Percentiles rank a stretch among this genome's conserved stretches.
Conservation (phyloP, 208 protist genomes). For the Leishmania tarentolae region DNA sequence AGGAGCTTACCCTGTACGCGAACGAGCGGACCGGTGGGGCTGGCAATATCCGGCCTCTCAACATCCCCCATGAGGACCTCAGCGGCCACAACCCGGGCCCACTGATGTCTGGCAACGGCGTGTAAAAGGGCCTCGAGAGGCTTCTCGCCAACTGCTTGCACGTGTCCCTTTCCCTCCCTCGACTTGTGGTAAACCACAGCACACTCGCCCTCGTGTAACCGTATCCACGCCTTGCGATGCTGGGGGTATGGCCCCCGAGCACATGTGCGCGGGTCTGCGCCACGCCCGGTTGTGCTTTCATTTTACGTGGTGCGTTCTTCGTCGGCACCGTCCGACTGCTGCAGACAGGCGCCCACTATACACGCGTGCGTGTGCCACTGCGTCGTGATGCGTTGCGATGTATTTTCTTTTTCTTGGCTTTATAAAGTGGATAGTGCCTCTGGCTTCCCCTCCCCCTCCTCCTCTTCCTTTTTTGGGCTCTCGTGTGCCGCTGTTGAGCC, state of each 20-base stretch:
- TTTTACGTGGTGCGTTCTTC: background rate
- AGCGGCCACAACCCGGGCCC: conserved; percentile 67
- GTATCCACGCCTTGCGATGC: background rate
- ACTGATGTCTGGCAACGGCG: conserved; percentile 34
- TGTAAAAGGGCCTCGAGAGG: conserved; percentile 1
- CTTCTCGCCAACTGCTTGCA: background rate
- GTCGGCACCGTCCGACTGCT: background rate
- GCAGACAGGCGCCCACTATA: background rate
- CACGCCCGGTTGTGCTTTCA: background rate
- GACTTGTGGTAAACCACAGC: background rate
- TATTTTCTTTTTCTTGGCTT: background rate
- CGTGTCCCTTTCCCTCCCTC: conserved; percentile 5
- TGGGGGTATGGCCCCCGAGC: background rate
- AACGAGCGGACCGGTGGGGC: conserved; percentile 44
- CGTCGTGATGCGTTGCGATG: background rate
- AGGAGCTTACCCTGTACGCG: conserved; percentile 57
- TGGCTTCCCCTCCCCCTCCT: background rate
- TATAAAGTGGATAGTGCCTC: background rate
- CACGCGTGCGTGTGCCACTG: background rate
- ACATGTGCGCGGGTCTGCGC: background rate
- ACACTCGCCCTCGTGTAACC: background rate
- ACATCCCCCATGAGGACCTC: conserved; percentile 59
- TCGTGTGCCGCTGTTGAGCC: background rate
- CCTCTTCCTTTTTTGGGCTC: background rate
- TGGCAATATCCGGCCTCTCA: conserved; percentile 58